Conservation (phyloP, 768 basidiomycete species). For the Tricholoma hemisulphureum region DNA sequence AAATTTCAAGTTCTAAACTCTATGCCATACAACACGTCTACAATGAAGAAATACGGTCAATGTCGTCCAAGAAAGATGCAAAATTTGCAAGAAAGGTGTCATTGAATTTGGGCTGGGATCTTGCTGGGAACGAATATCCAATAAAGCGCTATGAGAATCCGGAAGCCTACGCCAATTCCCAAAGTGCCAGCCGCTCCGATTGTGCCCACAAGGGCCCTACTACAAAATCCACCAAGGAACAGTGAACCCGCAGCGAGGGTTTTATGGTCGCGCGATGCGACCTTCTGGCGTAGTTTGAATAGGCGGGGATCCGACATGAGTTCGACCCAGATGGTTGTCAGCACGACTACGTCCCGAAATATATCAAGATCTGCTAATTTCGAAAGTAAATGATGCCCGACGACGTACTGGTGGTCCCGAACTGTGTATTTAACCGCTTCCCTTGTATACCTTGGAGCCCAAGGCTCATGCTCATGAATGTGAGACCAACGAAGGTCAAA, state of each 20-base stretch:
- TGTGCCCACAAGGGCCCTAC: slow-evolving; percentile 56
- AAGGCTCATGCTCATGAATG: slow-evolving; percentile 77
- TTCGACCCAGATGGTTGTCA: slow-evolving; percentile 89
- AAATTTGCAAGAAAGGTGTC: background rate
- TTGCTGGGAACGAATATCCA: slow-evolving; percentile 67
- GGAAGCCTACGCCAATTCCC: slow-evolving; percentile 63
- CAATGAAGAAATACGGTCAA: too few relatives aligned
- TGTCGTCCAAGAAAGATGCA: background rate
- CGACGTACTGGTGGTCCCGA: slow-evolving; percentile 68
- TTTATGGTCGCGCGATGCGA: slow-evolving; percentile 69
- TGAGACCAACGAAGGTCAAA: slow-evolving; percentile 67
- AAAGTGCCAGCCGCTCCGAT: slow-evolving; percentile 64
- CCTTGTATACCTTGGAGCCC: slow-evolving; percentile 87
- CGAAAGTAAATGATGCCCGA: slow-evolving; percentile 7
- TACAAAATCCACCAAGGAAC: slow-evolving; percentile 73
- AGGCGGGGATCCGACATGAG: slow-evolving; percentile 79
- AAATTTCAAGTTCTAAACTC: too few relatives aligned
- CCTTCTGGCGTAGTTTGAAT: slow-evolving; percentile 51
- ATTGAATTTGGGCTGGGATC: background rate
- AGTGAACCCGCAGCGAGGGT: slow-evolving; percentile 63
- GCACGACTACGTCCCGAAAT: slow-evolving; percentile 50
- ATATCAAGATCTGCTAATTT: background rate
- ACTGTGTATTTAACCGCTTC: slow-evolving; percentile 77
- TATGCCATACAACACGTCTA: too few relatives aligned
- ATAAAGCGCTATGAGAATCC: slow-evolving; percentile 56